Evolutionary conservation across 2,329 filamentous ascomycete genomes (phyloP).

Genomic region (Penicillium sp.): DNA sequence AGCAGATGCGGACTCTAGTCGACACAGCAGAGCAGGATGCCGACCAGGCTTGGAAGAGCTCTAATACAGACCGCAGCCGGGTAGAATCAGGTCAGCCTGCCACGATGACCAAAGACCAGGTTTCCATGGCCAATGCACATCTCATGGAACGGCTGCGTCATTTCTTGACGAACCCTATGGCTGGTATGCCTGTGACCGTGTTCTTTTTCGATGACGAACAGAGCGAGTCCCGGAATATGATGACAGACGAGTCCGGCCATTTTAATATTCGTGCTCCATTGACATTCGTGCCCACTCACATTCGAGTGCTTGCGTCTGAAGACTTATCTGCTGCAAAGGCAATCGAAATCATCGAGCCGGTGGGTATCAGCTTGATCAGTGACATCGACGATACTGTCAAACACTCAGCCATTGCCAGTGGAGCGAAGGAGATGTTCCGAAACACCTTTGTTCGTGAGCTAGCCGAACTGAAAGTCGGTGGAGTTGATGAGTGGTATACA

Average conservation of each 20-base stretch:
- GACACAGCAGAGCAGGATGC: slow-evolving; percentile 70
- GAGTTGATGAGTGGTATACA: slow-evolving; percentile 87
- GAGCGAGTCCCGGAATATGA: slow-evolving; percentile 80
- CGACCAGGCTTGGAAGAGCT: slow-evolving; percentile 68
- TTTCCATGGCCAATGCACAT: slow-evolving; percentile 78
- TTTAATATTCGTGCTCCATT: slow-evolving; percentile 78
- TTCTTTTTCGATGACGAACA: slow-evolving; percentile 90
- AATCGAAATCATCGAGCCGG: slow-evolving; percentile 72
- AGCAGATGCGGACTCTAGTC: slow-evolving; percentile 76
- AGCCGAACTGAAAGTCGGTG: slow-evolving; percentile 76
- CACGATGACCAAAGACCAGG: slow-evolving; percentile 69
- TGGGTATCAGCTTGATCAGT: slow-evolving; percentile 88
- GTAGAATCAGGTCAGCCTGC: slow-evolving; percentile 42
- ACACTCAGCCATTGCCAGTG: slow-evolving; percentile 83
- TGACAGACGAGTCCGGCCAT: slow-evolving; percentile 86
- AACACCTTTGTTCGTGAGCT: slow-evolving; percentile 93
- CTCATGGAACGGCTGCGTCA: slow-evolving; percentile 84
- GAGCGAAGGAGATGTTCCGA: slow-evolving; percentile 90
- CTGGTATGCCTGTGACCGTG: slow-evolving; percentile 76
- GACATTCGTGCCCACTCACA: slow-evolving; percentile 86
- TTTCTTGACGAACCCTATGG: slow-evolving; percentile 82
- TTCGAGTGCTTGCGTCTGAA: slow-evolving; percentile 84
- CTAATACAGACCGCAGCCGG: slow-evolving; percentile 48
- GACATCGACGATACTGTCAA: slow-evolving; percentile 99
- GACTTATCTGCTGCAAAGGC: slow-evolving; percentile 78